Evolutionary conservation across 257 asterid genomes (phyloP), one percentile per base, ranked within the genome.

Genomic region (Przewalskia tangutica): DNA sequence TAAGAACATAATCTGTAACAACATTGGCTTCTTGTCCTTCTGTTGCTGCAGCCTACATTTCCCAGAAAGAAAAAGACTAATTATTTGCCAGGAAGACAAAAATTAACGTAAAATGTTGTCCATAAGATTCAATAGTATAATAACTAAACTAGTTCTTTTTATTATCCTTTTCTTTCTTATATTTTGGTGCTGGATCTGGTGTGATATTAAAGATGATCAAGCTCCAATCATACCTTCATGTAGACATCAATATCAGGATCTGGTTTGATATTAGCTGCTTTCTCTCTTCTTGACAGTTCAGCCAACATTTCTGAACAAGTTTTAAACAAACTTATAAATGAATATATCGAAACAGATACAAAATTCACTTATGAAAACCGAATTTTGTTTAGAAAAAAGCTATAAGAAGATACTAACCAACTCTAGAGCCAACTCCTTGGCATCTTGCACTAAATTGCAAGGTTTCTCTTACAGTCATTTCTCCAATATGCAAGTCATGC

Each of bases 391-490:
- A 64, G 9, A 9, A 68, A 70, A 17, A 8, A n/a, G 5, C 0
- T n/a, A n/a, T 2, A 46, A 75, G n/a, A 16, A 42, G 23, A 5
- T 27, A 80, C 92, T 36, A 81, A 93, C 97, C 94, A 79, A 88
- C 90, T 53, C 93, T 88, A 1, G 93, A 85, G 59, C 96, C 97
- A 42, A 93, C 92, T 0, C 97, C 97, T 60, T 93, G 97, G 68
- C 91, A 90, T 80, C 95, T 88, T 0, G 95, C 97, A 0, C 97
- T 89, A 64, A 90, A 93, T 0, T 90, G 92, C 36, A 93, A 80
- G 18, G 97, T 93, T 82, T 93, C 97, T 83, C 92, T 86, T 0
- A 92, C 97, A 7, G 97, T 93, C 95, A 93, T 87, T 84, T 93
- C 95, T 77, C 93, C 95, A 2, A 93, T 88, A 75, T 93, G 97